Evolutionary conservation across 148 eudicot species (phyloP), one percentile per base, ranked within the genome.

Genomic region (Talinum fruticosum): DNA sequence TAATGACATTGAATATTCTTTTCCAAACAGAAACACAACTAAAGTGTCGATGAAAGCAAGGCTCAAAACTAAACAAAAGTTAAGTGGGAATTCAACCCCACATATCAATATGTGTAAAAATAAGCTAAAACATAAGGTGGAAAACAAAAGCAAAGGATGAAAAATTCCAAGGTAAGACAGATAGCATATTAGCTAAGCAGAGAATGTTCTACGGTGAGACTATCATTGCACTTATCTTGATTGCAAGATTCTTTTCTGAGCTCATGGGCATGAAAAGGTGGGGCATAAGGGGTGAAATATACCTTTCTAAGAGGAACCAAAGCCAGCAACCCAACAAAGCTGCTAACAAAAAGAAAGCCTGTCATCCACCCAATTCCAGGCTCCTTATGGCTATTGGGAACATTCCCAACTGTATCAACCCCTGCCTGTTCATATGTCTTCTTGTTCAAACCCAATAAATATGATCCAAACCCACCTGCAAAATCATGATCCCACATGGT

Each of bases 301-400:
- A 93, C 96, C 94, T 93, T 93, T 85, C 98, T 84, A 26, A 93
- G 92, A 72, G 98, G 94, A 70, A 91, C 92, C 84, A 93, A 83
- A 28, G 93, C 89, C 71, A 90, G 78, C 51, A 93, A 72, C 24
- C 98, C 98, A 72, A 91, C 91, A 81, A 93, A 93, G 67, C 90
- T 85, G 73, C 75, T 84, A 28, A 88, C 87, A 64, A 93, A 91
- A 32, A 93, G 91, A 78, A 89, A 93, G 33, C 89, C 91, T 68
- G 88, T 93, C 92, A 93, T 89, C 98, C 98, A 93, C 67, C 95
- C 91, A 79, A 91, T 37, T 57, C 84, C 86, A 61, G 87, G 92
- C 69, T 88, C 87, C 79, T 91, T 93, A 23, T 79, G 75, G 78
- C 92, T 90, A 66, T 83, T 82, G 2, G 92, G 89, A 45, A 84